Evolutionary conservation across 306 rosid genomes (phyloP).

Genomic region (Rosa rugosa): DNA sequence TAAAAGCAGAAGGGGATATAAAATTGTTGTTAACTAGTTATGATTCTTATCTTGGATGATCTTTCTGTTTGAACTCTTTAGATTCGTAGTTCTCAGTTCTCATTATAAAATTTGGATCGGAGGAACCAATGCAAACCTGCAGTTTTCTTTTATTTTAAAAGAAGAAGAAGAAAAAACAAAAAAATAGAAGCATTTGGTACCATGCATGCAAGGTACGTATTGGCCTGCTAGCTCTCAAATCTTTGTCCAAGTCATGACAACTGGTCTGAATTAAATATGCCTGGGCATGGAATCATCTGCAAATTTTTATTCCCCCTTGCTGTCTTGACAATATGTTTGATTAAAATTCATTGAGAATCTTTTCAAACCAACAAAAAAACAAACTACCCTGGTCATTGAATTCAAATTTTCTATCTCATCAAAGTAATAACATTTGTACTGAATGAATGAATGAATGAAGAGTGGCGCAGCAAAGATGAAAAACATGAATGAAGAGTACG

Average conservation of each 20-base stretch:
- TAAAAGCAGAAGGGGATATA: background rate
- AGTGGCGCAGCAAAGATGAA: background rate
- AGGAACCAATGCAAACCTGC: background rate
- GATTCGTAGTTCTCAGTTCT: background rate
- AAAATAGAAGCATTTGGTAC: background rate
- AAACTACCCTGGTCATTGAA: background rate
- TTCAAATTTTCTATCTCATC: background rate
- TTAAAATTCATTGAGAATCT: background rate
- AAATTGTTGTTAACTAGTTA: background rate
- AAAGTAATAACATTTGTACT: background rate
- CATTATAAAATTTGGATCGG: background rate
- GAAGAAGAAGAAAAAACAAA: background rate
- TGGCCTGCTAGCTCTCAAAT: constrained; percentile 13
- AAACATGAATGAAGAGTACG: background rate
- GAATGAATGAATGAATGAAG: background rate
- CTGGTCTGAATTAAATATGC: constrained; percentile 3
- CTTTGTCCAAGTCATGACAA: constrained; percentile 11
- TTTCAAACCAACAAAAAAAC: background rate
- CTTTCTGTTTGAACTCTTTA: background rate
- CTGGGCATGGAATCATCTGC: background rate
- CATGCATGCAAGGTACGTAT: background rate
- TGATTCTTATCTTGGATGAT: background rate
- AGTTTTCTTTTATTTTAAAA: too few species aligned
- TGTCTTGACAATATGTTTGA: constrained; percentile 1
- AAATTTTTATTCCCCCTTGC: background rate